Percentiles rank a stretch among this genome's conserved stretches.
Conservation (phyloP, 371 early-diverging fungal genomes). For the Rhizopus arrhizus region DNA sequence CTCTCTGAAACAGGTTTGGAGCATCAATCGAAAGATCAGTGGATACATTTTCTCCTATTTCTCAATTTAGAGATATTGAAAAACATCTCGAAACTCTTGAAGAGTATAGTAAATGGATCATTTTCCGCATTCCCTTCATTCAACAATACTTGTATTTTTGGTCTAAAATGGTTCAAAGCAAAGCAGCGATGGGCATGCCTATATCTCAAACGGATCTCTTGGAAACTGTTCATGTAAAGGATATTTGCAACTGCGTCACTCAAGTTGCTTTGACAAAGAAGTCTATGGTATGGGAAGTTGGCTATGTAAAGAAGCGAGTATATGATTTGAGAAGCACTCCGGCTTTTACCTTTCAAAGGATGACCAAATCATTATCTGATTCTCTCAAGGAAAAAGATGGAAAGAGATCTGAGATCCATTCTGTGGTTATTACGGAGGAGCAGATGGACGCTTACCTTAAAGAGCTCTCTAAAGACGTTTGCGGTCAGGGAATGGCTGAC, state of each 20-base stretch:
- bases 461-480: not conserved
- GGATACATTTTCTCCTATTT: not conserved
- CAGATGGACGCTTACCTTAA: slow-evolving; percentile 11
- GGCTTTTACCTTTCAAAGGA: slow-evolving; percentile 1
- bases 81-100: not conserved
- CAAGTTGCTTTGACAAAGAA: slow-evolving; percentile 12
- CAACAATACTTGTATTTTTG: slow-evolving; percentile 33
- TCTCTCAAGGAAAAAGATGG: slow-evolving; percentile 8
- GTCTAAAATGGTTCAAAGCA: slow-evolving; percentile 25
- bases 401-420: not conserved
- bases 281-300: slow-evolving; percentile 1
- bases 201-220: slow-evolving; percentile 11
- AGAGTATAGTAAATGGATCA: slow-evolving; percentile 12
- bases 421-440: slow-evolving; percentile 11
- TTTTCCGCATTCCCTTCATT: slow-evolving; percentile 23
- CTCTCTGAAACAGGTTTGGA: not conserved
- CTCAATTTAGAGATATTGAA: slow-evolving; percentile 9
- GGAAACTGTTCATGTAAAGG: slow-evolving; percentile 23
- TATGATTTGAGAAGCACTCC: slow-evolving; percentile 9
- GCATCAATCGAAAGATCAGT: not conserved
- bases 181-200: slow-evolving; percentile 20
- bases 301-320: slow-evolving; percentile 6
- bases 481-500: too few species aligned
- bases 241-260: slow-evolving; percentile 18
- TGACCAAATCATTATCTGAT: slow-evolving; percentile 7